Evolutionary conservation across 495 filamentous ascomycete species (phyloP), one percentile per base, ranked within the genome.

Genomic region (Glarea lozoyensis): DNA sequence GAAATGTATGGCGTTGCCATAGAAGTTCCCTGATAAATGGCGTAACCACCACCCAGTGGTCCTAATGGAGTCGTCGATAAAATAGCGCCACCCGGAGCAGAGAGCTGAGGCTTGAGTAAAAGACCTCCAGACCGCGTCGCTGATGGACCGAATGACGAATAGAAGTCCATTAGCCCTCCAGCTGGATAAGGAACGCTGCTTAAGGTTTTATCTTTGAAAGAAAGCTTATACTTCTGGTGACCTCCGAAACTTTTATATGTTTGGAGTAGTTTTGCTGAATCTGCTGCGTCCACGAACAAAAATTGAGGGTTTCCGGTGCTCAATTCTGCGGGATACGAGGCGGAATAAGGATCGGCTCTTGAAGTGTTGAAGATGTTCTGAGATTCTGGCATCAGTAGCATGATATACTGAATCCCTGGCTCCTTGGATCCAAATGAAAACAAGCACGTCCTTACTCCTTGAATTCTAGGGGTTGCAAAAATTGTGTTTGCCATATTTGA

Each of bases 111-210:
- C 42, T 69, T 68, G 13, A 70, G 55, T 10, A 59, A 52, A 4
- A 66, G 53, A 25, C 69, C 62, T n/a, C n/a, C n/a, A n/a, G n/a
- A n/a, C n/a, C n/a, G n/a, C 4, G 45, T 23, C 36, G 59, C 65
- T 0, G 61, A 65, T 18, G 64, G 63, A 0, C 69, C 73, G 62
- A 68, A 73, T 19, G 60, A 63, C 12, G 60, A 68, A 47, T 61
- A 76, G 0, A 45, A 49, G 34, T 60, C 60, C 10, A 68, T 29
- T n/a, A 59, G 55, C 9, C 52, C 48, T 23, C 31, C 42, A 5
- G 31, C 39, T 5, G n/a, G 10, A 21, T 23, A 9, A 7, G 16
- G n/a, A 13, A 22, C 9, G 18, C 29, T 30, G 10, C 18, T 35
- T 12, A 45, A 38, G n/a, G 13, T 27, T n/a, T n/a, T n/a, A n/a